phyloP scores from a whole-genome alignment of 148 eudicot genomes.

The Chenopodium suecicum region DNA sequence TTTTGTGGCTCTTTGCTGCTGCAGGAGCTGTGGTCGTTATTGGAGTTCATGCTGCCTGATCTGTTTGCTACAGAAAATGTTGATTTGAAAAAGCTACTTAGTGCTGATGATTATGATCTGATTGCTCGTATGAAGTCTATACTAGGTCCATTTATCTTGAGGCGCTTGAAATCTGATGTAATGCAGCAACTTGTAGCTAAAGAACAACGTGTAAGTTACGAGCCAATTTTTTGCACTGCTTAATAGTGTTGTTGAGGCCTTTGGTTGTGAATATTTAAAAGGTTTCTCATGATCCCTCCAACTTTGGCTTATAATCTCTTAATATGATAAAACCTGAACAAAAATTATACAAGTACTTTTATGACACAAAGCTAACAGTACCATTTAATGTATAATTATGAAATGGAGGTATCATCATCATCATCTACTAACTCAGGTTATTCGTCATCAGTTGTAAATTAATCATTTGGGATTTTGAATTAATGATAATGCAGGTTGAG shows the following conservation, averaged over 20 bases:
- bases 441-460: background rate
- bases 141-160: constrained; percentile 87
- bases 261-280: background rate
- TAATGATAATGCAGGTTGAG: constrained; percentile 56
- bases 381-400: background rate
- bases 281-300: background rate
- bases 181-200: constrained; percentile 95
- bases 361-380: too few relatives aligned
- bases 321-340: background rate
- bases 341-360: background rate
- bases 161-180: constrained; percentile 94
- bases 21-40: constrained; percentile 97
- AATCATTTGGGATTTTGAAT: background rate
- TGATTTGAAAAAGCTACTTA: constrained; percentile 83
- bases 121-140: constrained; percentile 92
- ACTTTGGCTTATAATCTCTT: background rate
- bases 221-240: background rate
- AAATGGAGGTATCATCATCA: background rate
- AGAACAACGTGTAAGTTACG: constrained; percentile 58
- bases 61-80: constrained; percentile 84
- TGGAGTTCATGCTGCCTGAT: constrained; percentile 98
- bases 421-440: background rate
- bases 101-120: constrained; percentile 66
- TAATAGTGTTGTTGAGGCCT: background rate
- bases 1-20: constrained; percentile 20